Percentiles rank a stretch among this genome's conserved stretches.
Evolutionary conservation across 176 grass and related monocot species (phyloP).

Genomic region (Otatea glauca): DNA sequence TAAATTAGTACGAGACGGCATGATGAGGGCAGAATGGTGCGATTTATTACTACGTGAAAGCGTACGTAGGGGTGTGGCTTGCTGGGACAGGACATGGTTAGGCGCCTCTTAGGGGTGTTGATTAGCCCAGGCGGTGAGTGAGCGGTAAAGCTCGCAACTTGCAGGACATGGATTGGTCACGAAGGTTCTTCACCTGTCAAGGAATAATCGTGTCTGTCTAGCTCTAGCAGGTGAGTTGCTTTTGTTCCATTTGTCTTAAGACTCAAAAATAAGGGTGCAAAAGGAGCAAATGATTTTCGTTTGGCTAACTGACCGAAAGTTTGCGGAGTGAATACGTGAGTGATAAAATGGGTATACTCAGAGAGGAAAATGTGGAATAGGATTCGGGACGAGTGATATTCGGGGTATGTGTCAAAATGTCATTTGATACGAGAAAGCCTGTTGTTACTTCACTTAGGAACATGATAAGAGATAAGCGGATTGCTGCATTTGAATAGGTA

Average conservation of each 20-base stretch:
- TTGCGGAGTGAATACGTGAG: too few relatives aligned
- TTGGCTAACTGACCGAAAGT: accelerated
- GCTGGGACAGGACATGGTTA: constrained; percentile 34
- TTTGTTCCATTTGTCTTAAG: not conserved
- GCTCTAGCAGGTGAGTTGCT: constrained; percentile 27
- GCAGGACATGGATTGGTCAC: constrained; percentile 46
- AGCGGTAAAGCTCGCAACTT: constrained; percentile 43
- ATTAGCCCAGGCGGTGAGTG: constrained; percentile 45
- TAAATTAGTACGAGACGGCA: constrained; percentile 26
- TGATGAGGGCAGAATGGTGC: constrained; percentile 32
- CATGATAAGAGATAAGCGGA: too few relatives aligned
- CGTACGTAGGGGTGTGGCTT: constrained; percentile 37
- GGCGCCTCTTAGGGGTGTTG: constrained; percentile 31
- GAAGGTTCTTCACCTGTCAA: constrained; percentile 53
- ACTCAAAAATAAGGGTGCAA: not conserved
- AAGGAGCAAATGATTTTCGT: too few relatives aligned
- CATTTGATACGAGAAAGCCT: too few relatives aligned
- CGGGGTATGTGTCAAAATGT: too few relatives aligned
- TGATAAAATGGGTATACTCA: too few relatives aligned
- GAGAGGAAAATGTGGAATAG: too few relatives aligned
- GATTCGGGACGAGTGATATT: too few relatives aligned
- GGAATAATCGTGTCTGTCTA: constrained; percentile 29
- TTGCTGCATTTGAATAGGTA: too few relatives aligned
- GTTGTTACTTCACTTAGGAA: too few relatives aligned
- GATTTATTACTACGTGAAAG: constrained; percentile 38